A percentile compares a stretch with the other conserved stretches of the same genome.
Evolutionary conservation across 2,329 filamentous ascomycete genomes (phyloP).

Genomic region (Fusarium lyarnte): DNA sequence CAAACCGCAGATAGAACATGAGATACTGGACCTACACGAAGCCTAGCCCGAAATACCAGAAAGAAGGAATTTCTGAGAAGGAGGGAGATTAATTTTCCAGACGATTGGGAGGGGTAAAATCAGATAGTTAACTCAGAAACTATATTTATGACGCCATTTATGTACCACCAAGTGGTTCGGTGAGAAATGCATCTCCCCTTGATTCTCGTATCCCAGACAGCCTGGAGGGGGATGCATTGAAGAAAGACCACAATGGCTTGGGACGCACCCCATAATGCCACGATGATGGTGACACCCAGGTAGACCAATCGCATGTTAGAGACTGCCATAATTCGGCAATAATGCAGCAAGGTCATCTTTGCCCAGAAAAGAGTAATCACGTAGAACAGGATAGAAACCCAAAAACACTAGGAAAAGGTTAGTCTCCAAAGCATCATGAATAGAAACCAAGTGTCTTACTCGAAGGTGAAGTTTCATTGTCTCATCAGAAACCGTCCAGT

Average conservation of each 20-base stretch:
- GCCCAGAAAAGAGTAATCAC: background rate
- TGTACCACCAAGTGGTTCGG: background rate
- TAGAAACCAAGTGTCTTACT: background rate
- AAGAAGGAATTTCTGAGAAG: conserved; percentile 13
- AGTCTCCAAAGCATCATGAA: fast-evolving
- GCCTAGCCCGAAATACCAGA: conserved; percentile 20
- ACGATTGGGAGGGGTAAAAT: conserved; percentile 21
- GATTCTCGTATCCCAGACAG: conserved; percentile 20
- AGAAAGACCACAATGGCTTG: background rate
- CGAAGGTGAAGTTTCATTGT: background rate
- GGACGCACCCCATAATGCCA: background rate
- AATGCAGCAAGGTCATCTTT: conserved; percentile 31
- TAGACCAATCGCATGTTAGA: conserved; percentile 5
- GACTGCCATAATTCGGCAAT: conserved; percentile 21
- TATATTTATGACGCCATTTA: conserved; percentile 17
- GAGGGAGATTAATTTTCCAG: conserved; percentile 15
- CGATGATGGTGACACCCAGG: background rate
- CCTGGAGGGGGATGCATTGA: conserved; percentile 13
- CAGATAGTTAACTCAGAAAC: conserved; percentile 17
- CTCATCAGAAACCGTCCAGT: background rate
- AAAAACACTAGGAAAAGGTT: background rate
- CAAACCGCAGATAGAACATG: fast-evolving
- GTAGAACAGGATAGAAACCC: conserved; percentile 30
- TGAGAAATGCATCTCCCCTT: conserved; percentile 9
- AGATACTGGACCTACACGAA: conserved; percentile 13